Evolutionary conservation across 495 filamentous ascomycete genomes (phyloP).

Genomic region (Neurospora sp.): DNA sequence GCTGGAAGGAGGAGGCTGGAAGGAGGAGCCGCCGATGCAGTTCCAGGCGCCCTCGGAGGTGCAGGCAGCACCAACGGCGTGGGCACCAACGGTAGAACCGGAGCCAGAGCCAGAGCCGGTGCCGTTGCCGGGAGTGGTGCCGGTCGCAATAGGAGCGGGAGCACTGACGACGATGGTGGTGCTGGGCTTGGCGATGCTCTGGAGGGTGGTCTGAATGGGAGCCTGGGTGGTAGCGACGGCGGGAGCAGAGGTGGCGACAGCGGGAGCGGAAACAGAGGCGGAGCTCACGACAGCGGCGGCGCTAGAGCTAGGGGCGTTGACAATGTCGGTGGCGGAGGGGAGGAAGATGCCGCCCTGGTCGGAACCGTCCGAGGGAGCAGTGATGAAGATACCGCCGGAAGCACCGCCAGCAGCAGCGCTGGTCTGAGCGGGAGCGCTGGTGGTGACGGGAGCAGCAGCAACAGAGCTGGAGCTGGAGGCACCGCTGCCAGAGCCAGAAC

Average conservation of each 20-base stretch:
- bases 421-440: conserved; percentile 7
- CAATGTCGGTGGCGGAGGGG: conserved; percentile 11
- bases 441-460: conserved; percentile 1
- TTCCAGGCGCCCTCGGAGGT: conserved; percentile 50
- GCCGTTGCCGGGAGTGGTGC: conserved; percentile 4
- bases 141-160: conserved; percentile 7
- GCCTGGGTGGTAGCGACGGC: background rate
- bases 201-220: conserved; percentile 7
- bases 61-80: conserved; percentile 33
- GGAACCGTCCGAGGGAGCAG: conserved; percentile 2
- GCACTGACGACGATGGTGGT: conserved; percentile 10
- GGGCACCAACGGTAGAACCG: conserved; percentile 18
- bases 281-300: background rate
- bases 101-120: conserved; percentile 5
- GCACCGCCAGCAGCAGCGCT: conserved; percentile 1
- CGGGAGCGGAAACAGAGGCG: conserved; percentile 1
- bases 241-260: background rate
- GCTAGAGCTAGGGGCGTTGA: conserved; percentile 3
- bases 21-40: conserved; percentile 51
- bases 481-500: conserved; percentile 1
- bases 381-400: conserved; percentile 20
- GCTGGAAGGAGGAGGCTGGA: too few relatives aligned
- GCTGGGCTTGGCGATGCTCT: conserved; percentile 10
- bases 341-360: background rate
- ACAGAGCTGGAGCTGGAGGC: background rate